Evolutionary conservation across 768 basidiomycete genomes (phyloP).

Genomic region (Psilocybe cyanescens): DNA sequence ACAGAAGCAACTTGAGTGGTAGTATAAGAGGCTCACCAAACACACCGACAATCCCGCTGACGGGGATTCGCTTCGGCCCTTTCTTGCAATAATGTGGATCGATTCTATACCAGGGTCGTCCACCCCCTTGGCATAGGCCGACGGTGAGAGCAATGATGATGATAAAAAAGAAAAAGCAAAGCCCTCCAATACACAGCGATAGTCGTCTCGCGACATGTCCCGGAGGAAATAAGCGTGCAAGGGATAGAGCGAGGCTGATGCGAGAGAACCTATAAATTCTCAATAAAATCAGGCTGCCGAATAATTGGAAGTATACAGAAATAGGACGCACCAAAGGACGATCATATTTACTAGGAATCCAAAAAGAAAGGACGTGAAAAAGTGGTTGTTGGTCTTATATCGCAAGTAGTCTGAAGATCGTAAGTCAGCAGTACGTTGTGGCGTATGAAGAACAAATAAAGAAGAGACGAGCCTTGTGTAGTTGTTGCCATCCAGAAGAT

Average conservation of each 20-base stretch:
- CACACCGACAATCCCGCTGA: neutral
- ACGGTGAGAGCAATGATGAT: neutral
- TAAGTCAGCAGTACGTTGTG: no score
- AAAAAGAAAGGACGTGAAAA: slow-evolving; percentile 6
- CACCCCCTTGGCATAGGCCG: neutral
- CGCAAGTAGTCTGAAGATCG: neutral
- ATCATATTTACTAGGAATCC: neutral
- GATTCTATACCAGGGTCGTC: slow-evolving; percentile 4
- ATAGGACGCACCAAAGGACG: slow-evolving; percentile 4
- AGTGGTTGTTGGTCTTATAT: neutral
- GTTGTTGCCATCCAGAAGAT: neutral
- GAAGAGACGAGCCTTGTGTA: neutral
- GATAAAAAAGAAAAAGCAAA: neutral
- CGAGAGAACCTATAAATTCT: slow-evolving; percentile 5
- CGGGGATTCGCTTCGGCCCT: neutral
- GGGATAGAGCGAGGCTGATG: slow-evolving; percentile 4
- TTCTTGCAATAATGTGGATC: neutral
- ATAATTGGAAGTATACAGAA: neutral
- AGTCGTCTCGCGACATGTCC: slow-evolving; percentile 1
- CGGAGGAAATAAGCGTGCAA: slow-evolving; percentile 10
- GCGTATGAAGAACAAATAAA: neutral
- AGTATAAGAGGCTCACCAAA: neutral
- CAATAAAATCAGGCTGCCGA: neutral
- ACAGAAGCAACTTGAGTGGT: neutral
- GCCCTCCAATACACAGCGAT: neutral